Conservation (phyloP, 108 stramenopile species). For the Mayamaea pseudoterrestris region DNA sequence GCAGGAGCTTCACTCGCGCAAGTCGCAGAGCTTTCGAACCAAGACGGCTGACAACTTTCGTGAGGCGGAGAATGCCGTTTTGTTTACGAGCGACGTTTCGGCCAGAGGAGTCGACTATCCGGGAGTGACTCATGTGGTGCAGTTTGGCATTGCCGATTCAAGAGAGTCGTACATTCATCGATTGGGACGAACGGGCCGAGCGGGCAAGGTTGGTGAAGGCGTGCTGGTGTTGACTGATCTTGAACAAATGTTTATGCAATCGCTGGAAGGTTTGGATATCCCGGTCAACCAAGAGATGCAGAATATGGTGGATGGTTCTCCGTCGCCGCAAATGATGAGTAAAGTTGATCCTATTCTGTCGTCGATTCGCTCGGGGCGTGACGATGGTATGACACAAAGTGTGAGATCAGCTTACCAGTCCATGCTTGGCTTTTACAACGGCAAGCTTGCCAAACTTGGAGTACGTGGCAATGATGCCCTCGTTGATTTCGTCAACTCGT, state of each 20-base stretch:
- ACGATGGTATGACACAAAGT: not conserved
- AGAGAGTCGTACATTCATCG: slow-evolving; percentile 89
- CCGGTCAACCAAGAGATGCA: not conserved
- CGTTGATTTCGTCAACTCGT: not conserved
- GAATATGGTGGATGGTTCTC: not conserved
- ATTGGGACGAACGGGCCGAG: slow-evolving; percentile 91
- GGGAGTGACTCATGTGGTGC: slow-evolving; percentile 38
- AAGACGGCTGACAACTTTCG: not conserved
- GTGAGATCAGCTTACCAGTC: not conserved
- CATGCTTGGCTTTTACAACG: not conserved
- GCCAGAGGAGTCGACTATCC: slow-evolving; percentile 88
- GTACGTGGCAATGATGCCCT: not conserved
- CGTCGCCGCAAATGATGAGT: not conserved
- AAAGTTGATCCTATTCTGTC: not conserved
- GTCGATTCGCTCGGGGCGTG: not conserved
- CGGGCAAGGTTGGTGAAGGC: slow-evolving; percentile 61
- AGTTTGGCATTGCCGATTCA: slow-evolving; percentile 56
- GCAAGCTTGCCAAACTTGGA: not conserved
- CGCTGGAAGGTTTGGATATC: not conserved
- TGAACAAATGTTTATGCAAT: not conserved
- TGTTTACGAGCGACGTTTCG: slow-evolving; percentile 87
- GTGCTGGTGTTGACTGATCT: slow-evolving; percentile 21
- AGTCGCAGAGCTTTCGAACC: not conserved
- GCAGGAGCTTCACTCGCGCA: not conserved
- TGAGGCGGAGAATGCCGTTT: not conserved